These are phyloP conservation scores for Striga hermonthica DNA, from an alignment of 305 asterid species.

Conservation along the genomic window DNA sequence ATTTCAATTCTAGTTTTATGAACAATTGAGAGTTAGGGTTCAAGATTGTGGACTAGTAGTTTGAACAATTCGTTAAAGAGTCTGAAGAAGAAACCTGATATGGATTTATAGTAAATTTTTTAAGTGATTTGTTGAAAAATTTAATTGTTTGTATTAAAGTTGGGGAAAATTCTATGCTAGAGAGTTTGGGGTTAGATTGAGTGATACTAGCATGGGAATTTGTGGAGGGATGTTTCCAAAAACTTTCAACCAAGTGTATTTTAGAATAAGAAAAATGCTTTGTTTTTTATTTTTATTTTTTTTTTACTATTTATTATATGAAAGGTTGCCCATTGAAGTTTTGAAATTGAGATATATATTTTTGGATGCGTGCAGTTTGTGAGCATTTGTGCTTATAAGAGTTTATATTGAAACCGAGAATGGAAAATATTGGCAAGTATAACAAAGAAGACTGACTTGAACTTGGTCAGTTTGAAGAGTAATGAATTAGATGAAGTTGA, in stretches of 20 bases:
- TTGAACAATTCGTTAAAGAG: constrained; percentile 12
- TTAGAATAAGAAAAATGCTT: neutral
- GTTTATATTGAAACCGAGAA: constrained; percentile 17
- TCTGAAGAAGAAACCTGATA: neutral
- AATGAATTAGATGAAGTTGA: constrained; percentile 7
- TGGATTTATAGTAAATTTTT: too few species aligned
- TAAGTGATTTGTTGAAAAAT: neutral
- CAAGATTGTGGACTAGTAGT: constrained; percentile 17
- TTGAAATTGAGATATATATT: constrained; percentile 1
- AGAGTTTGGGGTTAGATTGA: constrained; percentile 8
- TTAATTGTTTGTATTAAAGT: neutral
- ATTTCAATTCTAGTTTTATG: constrained; percentile 12
- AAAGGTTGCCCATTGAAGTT: constrained; percentile 14
- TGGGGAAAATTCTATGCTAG: neutral
- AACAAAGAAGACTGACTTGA: neutral
- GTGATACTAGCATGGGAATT: constrained; percentile 8
- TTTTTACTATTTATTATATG: neutral
- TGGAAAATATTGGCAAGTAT: neutral
- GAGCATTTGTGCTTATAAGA: constrained; percentile 11
- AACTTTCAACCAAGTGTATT: neutral
- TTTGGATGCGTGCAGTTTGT: constrained; percentile 16
- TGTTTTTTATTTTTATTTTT: too few species aligned
- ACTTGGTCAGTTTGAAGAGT: constrained; percentile 2
- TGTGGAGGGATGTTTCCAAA: constrained; percentile 2
- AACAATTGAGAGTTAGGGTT: constrained; percentile 20